Percentiles rank a stretch among this genome's conserved stretches.
Evolutionary conservation across 176 grass and related monocot species (phyloP).

Genomic region (Eleusine indica): DNA sequence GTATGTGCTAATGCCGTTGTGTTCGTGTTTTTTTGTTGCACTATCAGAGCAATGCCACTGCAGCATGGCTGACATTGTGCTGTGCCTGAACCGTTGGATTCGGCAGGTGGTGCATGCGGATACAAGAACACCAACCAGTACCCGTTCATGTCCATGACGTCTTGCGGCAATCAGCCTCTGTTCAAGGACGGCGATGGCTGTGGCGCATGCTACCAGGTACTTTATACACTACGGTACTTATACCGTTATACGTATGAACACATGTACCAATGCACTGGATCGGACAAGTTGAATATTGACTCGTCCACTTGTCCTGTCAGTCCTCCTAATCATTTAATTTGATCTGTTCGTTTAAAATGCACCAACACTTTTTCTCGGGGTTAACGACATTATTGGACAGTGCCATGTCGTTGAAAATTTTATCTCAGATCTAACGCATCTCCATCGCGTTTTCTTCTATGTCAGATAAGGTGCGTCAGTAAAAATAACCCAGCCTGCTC

Average conservation of each 20-base stretch:
- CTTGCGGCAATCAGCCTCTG: conserved; percentile 49
- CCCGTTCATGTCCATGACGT: conserved; percentile 63
- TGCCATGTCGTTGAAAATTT: not conserved
- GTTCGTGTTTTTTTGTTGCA: not conserved
- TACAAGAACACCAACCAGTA: conserved; percentile 49
- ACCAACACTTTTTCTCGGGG: not conserved
- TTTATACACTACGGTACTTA: too few relatives aligned
- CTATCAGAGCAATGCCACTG: not conserved
- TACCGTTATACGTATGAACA: not conserved
- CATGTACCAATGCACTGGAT: not conserved
- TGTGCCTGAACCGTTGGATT: not conserved
- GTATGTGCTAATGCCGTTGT: conserved; percentile 5
- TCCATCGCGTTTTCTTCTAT: not conserved
- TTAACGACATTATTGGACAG: not conserved
- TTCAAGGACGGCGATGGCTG: conserved; percentile 61
- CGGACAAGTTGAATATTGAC: not conserved
- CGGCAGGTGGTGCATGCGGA: conserved; percentile 63
- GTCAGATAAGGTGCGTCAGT: conserved; percentile 43
- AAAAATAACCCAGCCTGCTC: conserved; percentile 42
- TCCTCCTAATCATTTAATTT: not conserved
- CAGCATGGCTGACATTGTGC: not conserved
- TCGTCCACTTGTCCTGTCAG: not conserved
- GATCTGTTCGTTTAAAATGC: not conserved
- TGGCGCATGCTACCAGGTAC: conserved; percentile 61
- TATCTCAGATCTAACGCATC: not conserved